phyloP scores from a whole-genome alignment of 2,329 filamentous ascomycete genomes.

The Colletotrichum shisoi region DNA sequence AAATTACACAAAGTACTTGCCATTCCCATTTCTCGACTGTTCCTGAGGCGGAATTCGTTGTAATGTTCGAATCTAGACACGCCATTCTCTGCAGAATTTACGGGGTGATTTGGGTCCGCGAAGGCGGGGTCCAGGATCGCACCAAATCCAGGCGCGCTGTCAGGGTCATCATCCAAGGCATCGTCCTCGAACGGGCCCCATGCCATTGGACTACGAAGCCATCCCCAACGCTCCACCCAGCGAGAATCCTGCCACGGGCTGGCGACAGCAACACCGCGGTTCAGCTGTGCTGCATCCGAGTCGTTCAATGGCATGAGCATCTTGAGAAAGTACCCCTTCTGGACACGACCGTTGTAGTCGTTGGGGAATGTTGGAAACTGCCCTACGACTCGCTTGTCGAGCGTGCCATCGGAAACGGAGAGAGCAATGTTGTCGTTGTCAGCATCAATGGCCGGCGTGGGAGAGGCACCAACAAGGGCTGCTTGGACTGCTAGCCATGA shows the following conservation, averaged over 20 bases:
- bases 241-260: not conserved
- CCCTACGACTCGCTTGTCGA: not conserved
- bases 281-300: not conserved
- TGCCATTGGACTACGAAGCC: not conserved
- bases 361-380: not conserved
- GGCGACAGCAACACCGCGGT: not conserved
- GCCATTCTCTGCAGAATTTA: not conserved
- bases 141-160: not conserved
- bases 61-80: not conserved
- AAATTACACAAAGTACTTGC: not conserved
- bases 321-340: not conserved
- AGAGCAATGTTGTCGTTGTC: no score
- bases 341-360: not conserved
- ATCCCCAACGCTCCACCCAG: not conserved
- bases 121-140: not conserved
- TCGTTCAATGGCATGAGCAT: not conserved
- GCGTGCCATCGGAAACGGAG: not conserved
- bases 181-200: not conserved
- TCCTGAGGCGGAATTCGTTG: not conserved
- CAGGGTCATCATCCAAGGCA: not conserved
- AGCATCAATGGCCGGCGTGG: no score
- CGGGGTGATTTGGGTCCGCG: not conserved
- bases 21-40: not conserved
- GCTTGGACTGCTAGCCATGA: no score
- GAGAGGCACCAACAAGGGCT: no score